Evolutionary conservation across 2,329 filamentous ascomycete genomes (phyloP).

Genomic region (Pestalotiopsis fici): DNA sequence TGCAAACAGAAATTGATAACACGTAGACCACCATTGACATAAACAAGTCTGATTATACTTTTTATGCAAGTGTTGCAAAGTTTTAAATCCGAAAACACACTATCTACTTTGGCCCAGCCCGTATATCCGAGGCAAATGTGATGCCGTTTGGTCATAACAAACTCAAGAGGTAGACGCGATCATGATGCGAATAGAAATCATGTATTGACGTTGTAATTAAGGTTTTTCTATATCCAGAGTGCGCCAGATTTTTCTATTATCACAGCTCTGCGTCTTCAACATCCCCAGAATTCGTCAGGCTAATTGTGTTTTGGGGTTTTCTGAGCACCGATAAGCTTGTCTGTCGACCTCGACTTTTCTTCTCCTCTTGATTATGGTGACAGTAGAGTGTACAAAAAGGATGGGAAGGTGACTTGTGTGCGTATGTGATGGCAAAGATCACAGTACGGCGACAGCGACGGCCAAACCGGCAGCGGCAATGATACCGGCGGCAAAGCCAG

Average conservation of each 20-base stretch:
- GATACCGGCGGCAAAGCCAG: conserved; percentile 14
- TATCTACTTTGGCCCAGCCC: too few species aligned
- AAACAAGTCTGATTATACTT: too few species aligned
- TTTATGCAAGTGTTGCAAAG: too few species aligned
- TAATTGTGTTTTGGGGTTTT: not conserved
- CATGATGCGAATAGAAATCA: not conserved
- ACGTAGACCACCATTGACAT: too few species aligned
- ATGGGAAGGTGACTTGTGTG: not conserved
- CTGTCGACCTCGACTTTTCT: not conserved
- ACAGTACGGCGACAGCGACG: conserved; percentile 20
- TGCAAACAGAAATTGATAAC: too few species aligned
- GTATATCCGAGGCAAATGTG: too few species aligned
- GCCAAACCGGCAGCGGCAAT: conserved; percentile 20
- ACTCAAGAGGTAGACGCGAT: too few species aligned
- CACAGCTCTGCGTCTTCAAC: not conserved
- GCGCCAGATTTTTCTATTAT: not conserved
- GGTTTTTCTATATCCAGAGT: not conserved
- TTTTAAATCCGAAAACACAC: too few species aligned
- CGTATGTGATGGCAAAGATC: conserved; percentile 2
- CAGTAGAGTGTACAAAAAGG: not conserved
- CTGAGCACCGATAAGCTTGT: not conserved
- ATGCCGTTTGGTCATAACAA: too few species aligned
- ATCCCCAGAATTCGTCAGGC: not conserved
- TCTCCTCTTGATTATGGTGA: not conserved
- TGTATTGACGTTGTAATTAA: not conserved